Base-by-base conservation (phyloP, 129 eudicot genomes). In the Helichrysum umbraculigerum region DNA sequence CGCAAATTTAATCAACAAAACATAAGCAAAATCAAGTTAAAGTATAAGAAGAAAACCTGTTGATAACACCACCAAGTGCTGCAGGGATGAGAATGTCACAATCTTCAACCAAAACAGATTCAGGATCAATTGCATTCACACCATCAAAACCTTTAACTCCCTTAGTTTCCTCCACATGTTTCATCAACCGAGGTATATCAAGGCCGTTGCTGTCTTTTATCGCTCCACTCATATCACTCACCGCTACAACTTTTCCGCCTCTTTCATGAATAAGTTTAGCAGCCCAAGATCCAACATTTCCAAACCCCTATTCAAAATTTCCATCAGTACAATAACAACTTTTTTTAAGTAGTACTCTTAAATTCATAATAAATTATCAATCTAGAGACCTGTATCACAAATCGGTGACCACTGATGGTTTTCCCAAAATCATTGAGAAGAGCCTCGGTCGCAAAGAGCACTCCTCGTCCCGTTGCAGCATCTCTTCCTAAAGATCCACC, bases 251-350 rank as follows among this genome's bases (percentile, higher is more conserved):
- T 81, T 77, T 91, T 12, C 99, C 99, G 19, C 99, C 97, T 17
- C 73, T 75, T 78, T 95, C 94, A 58, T 76, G 62, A 37, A 95
- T 89, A 44, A 95, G 93, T 62, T 81, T 85, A 69, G 99, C 96
- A 68, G 99, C 99, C 99, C 99, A 91, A 5, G 99, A 87, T 30
- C 99, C 99, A 11, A 95, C 99, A 82, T 95, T 95, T 21, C 99
- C 99, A 14, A 94, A 94, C 35, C 99, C 99, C 99, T 93, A 80
- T 63, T 33, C 41, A 63, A 63, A 28, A 63, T 11, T 29, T 29
- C 41, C n/a, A 63, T 63, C 41, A 63, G 2, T 64, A 29, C 9
- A 65, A 15, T 8, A 66, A 35, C 29, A 17, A 15, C 7, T 35
- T 2, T 29, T 62, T 29, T 33, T 63, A 9, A 5, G 0, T 17